phyloP scores from a whole-genome alignment of 164 flowering plant species.

The Vitis amurensis region DNA sequence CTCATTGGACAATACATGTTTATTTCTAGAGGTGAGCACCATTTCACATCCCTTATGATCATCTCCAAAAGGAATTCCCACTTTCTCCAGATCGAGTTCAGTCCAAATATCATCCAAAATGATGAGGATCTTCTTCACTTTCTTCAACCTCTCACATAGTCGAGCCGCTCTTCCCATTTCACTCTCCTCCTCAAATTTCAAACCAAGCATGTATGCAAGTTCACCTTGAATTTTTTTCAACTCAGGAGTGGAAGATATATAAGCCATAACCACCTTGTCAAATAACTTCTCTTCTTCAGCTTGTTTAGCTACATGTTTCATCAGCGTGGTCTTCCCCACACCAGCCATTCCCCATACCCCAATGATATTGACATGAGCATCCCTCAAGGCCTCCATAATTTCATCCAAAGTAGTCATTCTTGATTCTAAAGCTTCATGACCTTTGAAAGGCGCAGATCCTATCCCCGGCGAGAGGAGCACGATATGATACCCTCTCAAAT shows the following conservation, averaged over 20 bases:
- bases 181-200: background rate
- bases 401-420: background rate
- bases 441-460: background rate
- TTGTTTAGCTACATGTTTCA: conserved; percentile 11
- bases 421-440: conserved; percentile 5
- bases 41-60: background rate
- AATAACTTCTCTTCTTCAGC: background rate
- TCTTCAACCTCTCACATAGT: background rate
- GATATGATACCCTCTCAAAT: background rate
- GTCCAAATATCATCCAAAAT: background rate
- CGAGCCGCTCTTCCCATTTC: background rate
- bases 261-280: conserved; percentile 12
- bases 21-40: background rate
- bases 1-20: too few species aligned
- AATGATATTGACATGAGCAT: background rate
- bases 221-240: background rate
- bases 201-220: background rate
- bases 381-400: conserved; percentile 6
- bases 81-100: background rate
- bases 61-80: background rate
- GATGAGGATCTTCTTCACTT: background rate
- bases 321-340: conserved; percentile 12
- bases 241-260: background rate
- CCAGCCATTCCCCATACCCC: conserved; percentile 19
- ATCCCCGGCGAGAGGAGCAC: background rate